Evolutionary conservation across 2,329 filamentous ascomycete genomes (phyloP).

Genomic region (Aspergillus pseudonomiae): DNA sequence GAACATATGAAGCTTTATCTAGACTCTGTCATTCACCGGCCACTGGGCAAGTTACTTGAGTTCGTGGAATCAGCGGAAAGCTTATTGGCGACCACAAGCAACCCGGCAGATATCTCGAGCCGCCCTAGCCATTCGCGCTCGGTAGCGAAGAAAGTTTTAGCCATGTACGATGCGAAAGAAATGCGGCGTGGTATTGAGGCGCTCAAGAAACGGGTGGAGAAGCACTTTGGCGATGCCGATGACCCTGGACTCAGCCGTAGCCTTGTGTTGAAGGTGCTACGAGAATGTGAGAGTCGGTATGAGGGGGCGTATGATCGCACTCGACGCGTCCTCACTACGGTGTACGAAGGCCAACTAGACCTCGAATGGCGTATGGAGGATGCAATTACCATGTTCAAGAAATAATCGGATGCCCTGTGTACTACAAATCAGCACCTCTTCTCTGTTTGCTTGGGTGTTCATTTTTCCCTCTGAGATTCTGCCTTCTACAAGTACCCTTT

Average conservation of each 20-base stretch:
- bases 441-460: conserved; percentile 6
- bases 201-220: conserved; percentile 88
- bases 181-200: conserved; percentile 87
- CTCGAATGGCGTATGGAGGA: conserved; percentile 54
- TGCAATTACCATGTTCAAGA: conserved; percentile 45
- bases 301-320: conserved; percentile 56
- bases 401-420: conserved; percentile 26
- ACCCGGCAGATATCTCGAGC: conserved; percentile 66
- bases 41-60: conserved; percentile 86
- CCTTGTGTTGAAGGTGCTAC: conserved; percentile 62
- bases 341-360: conserved; percentile 51
- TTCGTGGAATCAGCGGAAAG: conserved; percentile 88
- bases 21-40: conserved; percentile 82
- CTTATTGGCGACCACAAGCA: conserved; percentile 61
- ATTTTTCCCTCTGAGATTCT: conserved; percentile 11
- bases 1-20: conserved; percentile 90
- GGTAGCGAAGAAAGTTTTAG: conserved; percentile 83
- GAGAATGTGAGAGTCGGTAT: conserved; percentile 62
- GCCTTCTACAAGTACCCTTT: neutral
- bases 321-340: conserved; percentile 45
- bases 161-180: conserved; percentile 79
- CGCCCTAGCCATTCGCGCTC: conserved; percentile 82
- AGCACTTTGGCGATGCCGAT: conserved; percentile 92
- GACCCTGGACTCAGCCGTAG: conserved; percentile 67
- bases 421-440: neutral